phyloP scores from a whole-genome alignment of 441 rosid genomes.

The Pelargonium australe region DNA sequence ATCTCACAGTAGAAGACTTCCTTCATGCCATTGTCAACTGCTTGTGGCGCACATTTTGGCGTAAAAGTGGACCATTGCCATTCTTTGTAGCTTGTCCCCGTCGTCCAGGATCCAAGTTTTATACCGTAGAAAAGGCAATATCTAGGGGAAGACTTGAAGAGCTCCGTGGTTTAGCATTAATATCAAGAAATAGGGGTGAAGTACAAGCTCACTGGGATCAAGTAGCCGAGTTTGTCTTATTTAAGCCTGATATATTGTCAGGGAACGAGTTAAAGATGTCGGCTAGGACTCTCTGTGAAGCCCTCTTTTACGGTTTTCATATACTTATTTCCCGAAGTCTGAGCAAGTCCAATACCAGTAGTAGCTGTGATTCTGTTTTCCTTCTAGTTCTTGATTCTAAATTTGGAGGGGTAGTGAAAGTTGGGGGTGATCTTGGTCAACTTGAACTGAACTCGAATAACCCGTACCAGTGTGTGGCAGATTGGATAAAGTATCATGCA shows the following conservation, averaged over 20 bases:
- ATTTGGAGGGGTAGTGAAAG: conserved; percentile 57
- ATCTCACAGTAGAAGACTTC: conserved; percentile 53
- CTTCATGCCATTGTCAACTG: conserved; percentile 41
- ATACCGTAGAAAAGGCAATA: conserved; percentile 45
- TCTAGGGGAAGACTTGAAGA: conserved; percentile 48
- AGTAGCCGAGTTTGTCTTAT: conserved; percentile 39
- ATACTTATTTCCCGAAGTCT: conserved; percentile 43
- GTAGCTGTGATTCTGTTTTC: conserved; percentile 32
- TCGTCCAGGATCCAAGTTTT: conserved; percentile 49
- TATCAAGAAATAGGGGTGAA: conserved; percentile 35
- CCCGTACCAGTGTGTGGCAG: conserved; percentile 36
- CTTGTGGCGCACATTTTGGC: conserved; percentile 67
- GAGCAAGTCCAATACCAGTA: conserved; percentile 32
- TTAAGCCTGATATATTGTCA: conserved; percentile 39
- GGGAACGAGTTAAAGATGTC: conserved; percentile 43
- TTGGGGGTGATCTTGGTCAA: conserved; percentile 46
- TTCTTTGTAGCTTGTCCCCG: conserved; percentile 41
- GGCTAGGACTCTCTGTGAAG: conserved; percentile 44
- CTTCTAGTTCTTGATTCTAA: conserved; percentile 54
- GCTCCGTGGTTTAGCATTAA: conserved; percentile 48
- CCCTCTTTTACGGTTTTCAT: conserved; percentile 55
- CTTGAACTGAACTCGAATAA: conserved; percentile 32
- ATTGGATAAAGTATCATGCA: conserved; percentile 52
- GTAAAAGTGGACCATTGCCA: conserved; percentile 41
- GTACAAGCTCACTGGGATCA: conserved; percentile 45